These are phyloP conservation scores for Pseudogymnoascus sp. DNA, from an alignment of 2,329 filamentous ascomycete species.

Conservation along the genomic window DNA sequence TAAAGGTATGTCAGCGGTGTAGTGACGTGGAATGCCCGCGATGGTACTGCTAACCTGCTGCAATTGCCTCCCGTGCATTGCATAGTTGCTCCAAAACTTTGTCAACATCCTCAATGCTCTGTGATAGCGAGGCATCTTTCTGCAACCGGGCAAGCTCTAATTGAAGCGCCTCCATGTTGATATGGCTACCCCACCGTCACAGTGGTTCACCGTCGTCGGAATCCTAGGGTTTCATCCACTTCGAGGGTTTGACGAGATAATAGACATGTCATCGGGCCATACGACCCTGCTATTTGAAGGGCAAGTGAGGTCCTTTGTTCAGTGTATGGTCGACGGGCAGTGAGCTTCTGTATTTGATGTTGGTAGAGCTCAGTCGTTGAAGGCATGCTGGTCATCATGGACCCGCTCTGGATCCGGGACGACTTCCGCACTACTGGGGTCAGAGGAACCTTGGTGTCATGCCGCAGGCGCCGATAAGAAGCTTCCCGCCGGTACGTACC, in stretches of 20 bases:
- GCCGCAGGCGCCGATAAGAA: conserved; percentile 1
- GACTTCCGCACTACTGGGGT: conserved; percentile 8
- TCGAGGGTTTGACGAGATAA: conserved; percentile 1
- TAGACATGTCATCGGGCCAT: conserved; percentile 8
- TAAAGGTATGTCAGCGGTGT: conserved; percentile 25
- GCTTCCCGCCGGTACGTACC: conserved; percentile 4
- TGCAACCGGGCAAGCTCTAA: conserved; percentile 27
- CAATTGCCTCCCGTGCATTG: conserved; percentile 65
- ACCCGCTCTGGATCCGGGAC: conserved; percentile 9
- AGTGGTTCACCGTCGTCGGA: not conserved
- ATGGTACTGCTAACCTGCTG: conserved; percentile 47
- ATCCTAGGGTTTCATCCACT: not conserved
- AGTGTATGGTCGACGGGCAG: not conserved
- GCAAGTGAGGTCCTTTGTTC: conserved; percentile 4
- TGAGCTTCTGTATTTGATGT: not conserved
- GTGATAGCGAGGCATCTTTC: conserved; percentile 26
- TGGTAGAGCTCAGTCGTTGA: not conserved
- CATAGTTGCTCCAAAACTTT: conserved; percentile 71
- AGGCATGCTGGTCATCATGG: conserved; percentile 4
- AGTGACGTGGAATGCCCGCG: not conserved
- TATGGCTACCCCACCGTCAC: conserved; percentile 18
- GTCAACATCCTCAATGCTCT: conserved; percentile 65
- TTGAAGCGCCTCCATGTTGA: conserved; percentile 28
- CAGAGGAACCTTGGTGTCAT: conserved; percentile 9
- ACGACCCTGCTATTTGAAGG: not conserved